phyloP scores from a whole-genome alignment of 176 grass and related monocot species.

The Musa beccarii region DNA sequence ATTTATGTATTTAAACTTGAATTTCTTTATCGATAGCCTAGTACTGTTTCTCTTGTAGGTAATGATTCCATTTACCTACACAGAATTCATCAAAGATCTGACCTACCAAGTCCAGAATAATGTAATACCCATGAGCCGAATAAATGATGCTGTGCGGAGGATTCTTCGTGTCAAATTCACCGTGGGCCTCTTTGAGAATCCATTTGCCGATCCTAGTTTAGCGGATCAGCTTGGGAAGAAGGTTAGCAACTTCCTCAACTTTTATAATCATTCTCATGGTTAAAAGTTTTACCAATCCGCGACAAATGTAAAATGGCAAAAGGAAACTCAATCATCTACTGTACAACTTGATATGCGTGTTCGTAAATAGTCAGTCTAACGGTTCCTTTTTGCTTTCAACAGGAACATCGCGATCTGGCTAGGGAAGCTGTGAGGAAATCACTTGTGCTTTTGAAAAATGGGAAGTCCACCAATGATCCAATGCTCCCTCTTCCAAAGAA shows the following conservation, averaged over 20 bases:
- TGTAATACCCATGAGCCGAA: neutral
- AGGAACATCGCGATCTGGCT: neutral
- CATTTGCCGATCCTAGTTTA: neutral
- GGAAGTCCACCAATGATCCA: neutral
- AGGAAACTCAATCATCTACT: too few relatives aligned
- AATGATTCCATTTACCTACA: neutral
- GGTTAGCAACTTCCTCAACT: neutral
- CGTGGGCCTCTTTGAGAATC: neutral
- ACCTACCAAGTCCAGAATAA: neutral
- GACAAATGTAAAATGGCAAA: too few relatives aligned
- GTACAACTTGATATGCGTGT: too few relatives aligned
- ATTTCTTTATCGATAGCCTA: too few relatives aligned
- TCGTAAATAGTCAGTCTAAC: neutral
- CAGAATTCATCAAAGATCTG: neutral
- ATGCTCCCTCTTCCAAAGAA: conserved; percentile 7
- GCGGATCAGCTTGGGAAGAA: neutral
- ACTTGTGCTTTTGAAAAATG: conserved; percentile 3
- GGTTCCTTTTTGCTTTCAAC: neutral
- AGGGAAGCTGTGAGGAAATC: conserved; percentile 12
- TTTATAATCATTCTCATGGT: too few relatives aligned
- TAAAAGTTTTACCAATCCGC: too few relatives aligned
- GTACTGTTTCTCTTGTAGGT: neutral
- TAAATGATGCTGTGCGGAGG: neutral
- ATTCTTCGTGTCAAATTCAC: conserved; percentile 1
- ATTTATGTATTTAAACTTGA: too few relatives aligned